These are phyloP conservation scores for Aristolochia fimbriata DNA, from an alignment of 164 flowering plant species.

Conservation along the genomic window DNA sequence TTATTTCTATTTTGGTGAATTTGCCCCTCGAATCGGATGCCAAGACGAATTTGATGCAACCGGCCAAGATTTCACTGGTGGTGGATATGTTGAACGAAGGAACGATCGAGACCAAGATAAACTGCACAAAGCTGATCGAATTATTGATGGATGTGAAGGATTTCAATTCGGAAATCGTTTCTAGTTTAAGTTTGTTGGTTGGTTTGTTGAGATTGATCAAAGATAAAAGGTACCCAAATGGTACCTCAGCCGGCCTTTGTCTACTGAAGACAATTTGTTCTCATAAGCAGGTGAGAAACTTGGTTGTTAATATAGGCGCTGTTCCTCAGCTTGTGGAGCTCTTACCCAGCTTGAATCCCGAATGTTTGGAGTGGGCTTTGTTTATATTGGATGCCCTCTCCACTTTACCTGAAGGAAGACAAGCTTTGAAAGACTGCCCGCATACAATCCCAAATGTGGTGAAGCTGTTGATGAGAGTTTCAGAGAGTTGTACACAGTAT, in stretches of 20 bases:
- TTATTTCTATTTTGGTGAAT: constrained; percentile 59
- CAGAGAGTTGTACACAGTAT: constrained; percentile 67
- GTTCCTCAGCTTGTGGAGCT: constrained; percentile 62
- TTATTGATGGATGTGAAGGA: constrained; percentile 57
- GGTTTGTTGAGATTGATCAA: constrained; percentile 79
- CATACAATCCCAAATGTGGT: constrained; percentile 59
- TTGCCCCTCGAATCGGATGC: constrained; percentile 60
- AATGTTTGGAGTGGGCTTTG: constrained; percentile 60
- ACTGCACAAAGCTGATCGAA: constrained; percentile 54
- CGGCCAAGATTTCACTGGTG: constrained; percentile 64
- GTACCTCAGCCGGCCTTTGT: constrained; percentile 52
- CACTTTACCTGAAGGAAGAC: constrained; percentile 42
- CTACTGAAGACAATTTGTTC: constrained; percentile 48
- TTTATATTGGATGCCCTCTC: constrained; percentile 46
- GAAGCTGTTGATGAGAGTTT: constrained; percentile 63
- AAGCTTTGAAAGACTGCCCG: constrained; percentile 55
- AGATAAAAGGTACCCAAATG: constrained; percentile 54
- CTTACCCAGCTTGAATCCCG: constrained; percentile 47
- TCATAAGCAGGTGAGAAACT: constrained; percentile 35
- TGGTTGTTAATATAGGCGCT: constrained; percentile 62
- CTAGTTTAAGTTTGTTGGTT: constrained; percentile 67
- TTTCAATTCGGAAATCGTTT: constrained; percentile 44
- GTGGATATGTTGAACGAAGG: constrained; percentile 90
- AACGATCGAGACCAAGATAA: constrained; percentile 67
- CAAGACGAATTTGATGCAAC: constrained; percentile 54